phyloP scores from a whole-genome alignment of 2,329 filamentous ascomycete species.

The Aspergillus niger region DNA sequence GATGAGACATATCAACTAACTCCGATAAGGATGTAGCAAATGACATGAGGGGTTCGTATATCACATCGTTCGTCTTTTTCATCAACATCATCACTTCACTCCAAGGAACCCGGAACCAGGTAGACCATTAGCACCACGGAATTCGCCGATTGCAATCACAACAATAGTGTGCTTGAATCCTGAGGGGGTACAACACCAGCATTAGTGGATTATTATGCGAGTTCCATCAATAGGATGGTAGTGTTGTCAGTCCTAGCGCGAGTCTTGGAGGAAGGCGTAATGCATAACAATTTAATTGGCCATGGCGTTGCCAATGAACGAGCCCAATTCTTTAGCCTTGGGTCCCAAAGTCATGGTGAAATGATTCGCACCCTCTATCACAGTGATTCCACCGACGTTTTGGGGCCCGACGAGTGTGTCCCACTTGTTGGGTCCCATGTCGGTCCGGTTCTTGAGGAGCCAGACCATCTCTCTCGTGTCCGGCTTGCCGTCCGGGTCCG shows the following conservation, averaged over 20 bases:
- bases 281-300: conserved; percentile 10
- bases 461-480: conserved; percentile 54
- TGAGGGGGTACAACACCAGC: conserved; percentile 1
- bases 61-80: background rate
- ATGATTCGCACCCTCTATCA: conserved; percentile 39
- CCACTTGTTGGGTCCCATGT: conserved; percentile 53
- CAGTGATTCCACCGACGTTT: conserved; percentile 37
- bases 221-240: background rate
- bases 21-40: background rate
- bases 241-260: background rate
- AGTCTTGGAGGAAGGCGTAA: background rate
- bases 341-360: conserved; percentile 37
- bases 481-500: conserved; percentile 39
- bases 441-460: conserved; percentile 50
- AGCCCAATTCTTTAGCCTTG: conserved; percentile 33
- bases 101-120: no score
- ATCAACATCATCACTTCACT: no score
- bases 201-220: conserved; percentile 2
- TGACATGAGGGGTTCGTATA: background rate
- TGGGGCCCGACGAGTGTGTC: conserved; percentile 45
- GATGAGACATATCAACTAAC: background rate
- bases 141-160: no score
- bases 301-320: conserved; percentile 33
- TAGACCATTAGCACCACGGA: no score
- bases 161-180: background rate